Base-by-base conservation (phyloP, 208 protist species). In the Leishmania turanica region DNA sequence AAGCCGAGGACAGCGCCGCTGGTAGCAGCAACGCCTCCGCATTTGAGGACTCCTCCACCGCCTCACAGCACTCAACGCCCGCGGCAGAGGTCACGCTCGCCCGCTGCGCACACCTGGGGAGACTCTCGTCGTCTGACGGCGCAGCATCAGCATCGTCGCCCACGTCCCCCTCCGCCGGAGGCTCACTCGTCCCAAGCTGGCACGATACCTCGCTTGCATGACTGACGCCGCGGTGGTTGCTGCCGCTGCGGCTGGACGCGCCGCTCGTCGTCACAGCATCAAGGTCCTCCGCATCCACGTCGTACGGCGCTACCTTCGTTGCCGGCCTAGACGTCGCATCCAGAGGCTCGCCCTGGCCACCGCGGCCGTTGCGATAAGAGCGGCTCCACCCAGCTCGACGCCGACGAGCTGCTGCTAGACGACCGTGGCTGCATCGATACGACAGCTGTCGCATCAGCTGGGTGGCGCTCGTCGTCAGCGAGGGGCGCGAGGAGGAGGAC, bases 391-490 rank as follows among this genome's bases (percentile, higher is more conserved):
- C 53, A 19, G 31, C 7, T 69, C 58, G 13, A 40, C 42, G 53
- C 45, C 47, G 56, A 31, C 58, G 75, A 17, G 75, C 75, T 40
- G 58, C 40, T 6, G 60, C 68, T 34, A 53, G 47, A 19, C 77
- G 75, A 19, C 64, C 73, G 49, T 78, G 71, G 24, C 70, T 69
- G 77, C 82, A 64, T 1, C 77, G 82, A 47, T 76, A 79, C 24
- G 82, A 82, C 8, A 85, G 82, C 31, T 79, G 62, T 2, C 77
- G 77, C 82, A 85, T 85, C 31, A 78, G 65, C 56, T 85, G 77
- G 21, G 77, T 85, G 3, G 82, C 82, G 45, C 77, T 70, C 17
- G 72, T 77, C 31, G 82, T 85, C 24, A 81, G 77, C 17, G 82
- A 85, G 17, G 21, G 24, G 47, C 53, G 56, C 13, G 68, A 84